Evolutionary conservation across 2,329 filamentous ascomycete species (phyloP), one percentile per base, ranked within the genome.

Genomic region (Paradendryphiella salina): DNA sequence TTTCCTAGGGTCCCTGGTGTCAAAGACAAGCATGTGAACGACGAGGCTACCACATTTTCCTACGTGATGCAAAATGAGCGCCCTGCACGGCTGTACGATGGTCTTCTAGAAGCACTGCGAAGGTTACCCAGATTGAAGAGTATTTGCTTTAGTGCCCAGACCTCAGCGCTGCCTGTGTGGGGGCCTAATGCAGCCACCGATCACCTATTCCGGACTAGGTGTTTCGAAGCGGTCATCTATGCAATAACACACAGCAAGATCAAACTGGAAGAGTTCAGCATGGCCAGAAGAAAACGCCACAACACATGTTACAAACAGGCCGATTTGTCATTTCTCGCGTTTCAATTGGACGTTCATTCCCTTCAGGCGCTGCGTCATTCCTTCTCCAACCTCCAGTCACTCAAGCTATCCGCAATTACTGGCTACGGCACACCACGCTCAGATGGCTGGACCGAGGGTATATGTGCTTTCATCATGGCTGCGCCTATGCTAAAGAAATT

Each of bases 171-270:
- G 8, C 33, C 37, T 9, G 55, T 21, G 3, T 59, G 55, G 54
- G 48, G 49, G 4, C 29, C 29, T 3, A 43, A 21, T 2, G 46
- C 60, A 4, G 50, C 49, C 29, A 41, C 41, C 6, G 56, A 65
- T 34, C 17, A 52, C n/a, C 9, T 52, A 1, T 66, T 66, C 39
- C 60, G 62, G 10, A 40, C 46, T 2, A 54, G 37, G 26, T 68
- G 64, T 36, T 65, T 69, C 23, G 56, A 54, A 20, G 56, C 56
- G 13, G 53, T 69, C 20, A 23, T 68, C 3, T 53, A 61, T 18
- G 61, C 66, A 11, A 41, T 70, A 10, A 23, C 52, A 6, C 44
- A 54, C 9, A 66, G 64, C 48, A 48, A 51, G 18, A 44, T 63
- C 23, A 46, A 46, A 11, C 39, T 70, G 4, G 38, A 62, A 15